phyloP scores from a whole-genome alignment of 805 yeast genomes.

The Torulaspora delbrueckii region DNA sequence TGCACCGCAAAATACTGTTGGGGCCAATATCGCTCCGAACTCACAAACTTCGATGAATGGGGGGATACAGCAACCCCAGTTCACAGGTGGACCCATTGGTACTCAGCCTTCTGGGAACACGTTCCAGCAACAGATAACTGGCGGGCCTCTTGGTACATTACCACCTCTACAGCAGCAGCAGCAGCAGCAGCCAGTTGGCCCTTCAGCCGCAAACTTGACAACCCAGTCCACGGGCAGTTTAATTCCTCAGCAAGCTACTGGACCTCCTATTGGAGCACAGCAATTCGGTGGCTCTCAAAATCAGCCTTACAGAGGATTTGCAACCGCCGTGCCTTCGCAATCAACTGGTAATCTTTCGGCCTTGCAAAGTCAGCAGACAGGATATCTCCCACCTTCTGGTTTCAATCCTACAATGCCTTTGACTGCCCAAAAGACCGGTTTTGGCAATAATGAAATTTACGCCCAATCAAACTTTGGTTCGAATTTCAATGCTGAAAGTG shows the following conservation, averaged over 20 bases:
- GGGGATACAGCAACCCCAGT: constrained; percentile 21
- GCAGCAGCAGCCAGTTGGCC: constrained; percentile 46
- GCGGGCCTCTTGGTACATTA: constrained; percentile 27
- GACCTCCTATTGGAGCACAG: constrained; percentile 30
- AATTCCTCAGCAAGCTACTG: constrained; percentile 20
- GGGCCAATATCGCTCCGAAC: constrained; percentile 3
- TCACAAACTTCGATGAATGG: constrained; percentile 5
- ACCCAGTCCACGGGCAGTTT: constrained; percentile 27
- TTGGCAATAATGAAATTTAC: constrained; percentile 40
- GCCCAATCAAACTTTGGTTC: constrained; percentile 36
- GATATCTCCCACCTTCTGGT: constrained; percentile 49
- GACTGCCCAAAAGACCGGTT: constrained; percentile 43
- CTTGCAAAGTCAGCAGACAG: constrained; percentile 51
- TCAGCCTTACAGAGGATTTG: constrained; percentile 37
- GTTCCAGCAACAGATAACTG: constrained; percentile 44
- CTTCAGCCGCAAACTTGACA: constrained; percentile 21
- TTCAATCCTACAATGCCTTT: constrained; percentile 35
- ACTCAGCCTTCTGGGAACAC: constrained; percentile 40
- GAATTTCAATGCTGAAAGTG: constrained; percentile 37
- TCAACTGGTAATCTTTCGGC: constrained; percentile 40
- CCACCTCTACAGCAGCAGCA: not conserved
- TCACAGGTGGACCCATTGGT: constrained; percentile 35
- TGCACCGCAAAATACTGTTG: constrained; percentile 52
- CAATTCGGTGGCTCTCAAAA: constrained; percentile 31
- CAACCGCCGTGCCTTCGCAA: constrained; percentile 30